Percentiles rank a stretch among this genome's conserved stretches.
Evolutionary conservation across 805 yeast species (phyloP).

Genomic region (Kluyveromyces aestuarii): DNA sequence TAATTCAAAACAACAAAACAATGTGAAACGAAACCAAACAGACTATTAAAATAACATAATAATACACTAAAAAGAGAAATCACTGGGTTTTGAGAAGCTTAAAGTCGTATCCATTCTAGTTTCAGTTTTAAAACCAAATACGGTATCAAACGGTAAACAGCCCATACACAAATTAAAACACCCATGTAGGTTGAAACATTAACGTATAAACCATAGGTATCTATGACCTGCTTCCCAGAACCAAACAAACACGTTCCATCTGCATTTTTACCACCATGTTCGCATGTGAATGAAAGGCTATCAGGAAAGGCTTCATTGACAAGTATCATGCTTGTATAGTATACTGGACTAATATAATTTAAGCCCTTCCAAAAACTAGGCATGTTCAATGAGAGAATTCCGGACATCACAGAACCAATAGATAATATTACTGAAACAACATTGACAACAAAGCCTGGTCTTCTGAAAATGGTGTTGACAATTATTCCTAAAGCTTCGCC

Average conservation of each 20-base stretch:
- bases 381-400: constrained; percentile 73
- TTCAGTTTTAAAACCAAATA: constrained; percentile 19
- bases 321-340: constrained; percentile 55
- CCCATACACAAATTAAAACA: constrained; percentile 20
- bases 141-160: constrained; percentile 20
- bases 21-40: not conserved
- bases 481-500: constrained; percentile 84
- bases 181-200: constrained; percentile 32
- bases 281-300: constrained; percentile 44
- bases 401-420: constrained; percentile 76
- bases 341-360: constrained; percentile 71
- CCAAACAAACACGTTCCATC: constrained; percentile 37
- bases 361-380: constrained; percentile 57
- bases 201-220: constrained; percentile 37
- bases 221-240: constrained; percentile 48
- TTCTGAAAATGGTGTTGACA: constrained; percentile 62
- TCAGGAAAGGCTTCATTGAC: constrained; percentile 50
- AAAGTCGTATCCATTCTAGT: constrained; percentile 10
- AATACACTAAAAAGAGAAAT: not conserved
- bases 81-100: not conserved
- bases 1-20: constrained; percentile 1
- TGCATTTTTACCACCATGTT: constrained; percentile 28
- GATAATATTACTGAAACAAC: constrained; percentile 57
- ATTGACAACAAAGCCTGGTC: constrained; percentile 75
- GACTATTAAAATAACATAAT: not conserved